Conservation (phyloP, 345 rosid species). For the Citrus sp. region DNA sequence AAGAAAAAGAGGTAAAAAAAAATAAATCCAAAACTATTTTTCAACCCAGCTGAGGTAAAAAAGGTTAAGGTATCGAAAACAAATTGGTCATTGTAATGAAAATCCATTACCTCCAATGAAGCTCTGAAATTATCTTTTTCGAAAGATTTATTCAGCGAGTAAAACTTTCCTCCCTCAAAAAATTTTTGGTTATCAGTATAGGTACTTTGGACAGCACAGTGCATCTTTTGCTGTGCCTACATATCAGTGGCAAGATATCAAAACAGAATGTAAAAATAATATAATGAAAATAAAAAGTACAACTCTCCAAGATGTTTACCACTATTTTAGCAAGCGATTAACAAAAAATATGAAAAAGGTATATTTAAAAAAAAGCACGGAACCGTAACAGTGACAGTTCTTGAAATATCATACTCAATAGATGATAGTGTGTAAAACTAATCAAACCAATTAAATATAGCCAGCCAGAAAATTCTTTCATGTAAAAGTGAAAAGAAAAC, state of each 20-base stretch:
- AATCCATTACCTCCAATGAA: conserved; percentile 15
- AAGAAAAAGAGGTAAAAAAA: not conserved
- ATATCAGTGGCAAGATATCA: conserved; percentile 9
- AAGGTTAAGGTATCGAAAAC: not conserved
- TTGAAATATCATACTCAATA: not conserved
- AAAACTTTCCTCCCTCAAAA: conserved; percentile 16
- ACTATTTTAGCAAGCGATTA: not conserved
- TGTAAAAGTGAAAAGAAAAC: not conserved
- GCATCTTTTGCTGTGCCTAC: conserved; percentile 36
- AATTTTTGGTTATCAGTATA: conserved; percentile 12
- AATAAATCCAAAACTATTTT: not conserved
- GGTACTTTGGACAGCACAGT: conserved; percentile 26
- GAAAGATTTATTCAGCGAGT: conserved; percentile 18
- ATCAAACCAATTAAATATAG: not conserved
- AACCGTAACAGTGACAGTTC: not conserved
- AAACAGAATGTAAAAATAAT: not conserved
- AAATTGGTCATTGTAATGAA: not conserved
- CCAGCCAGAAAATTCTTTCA: not conserved
- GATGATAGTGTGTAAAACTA: not conserved
- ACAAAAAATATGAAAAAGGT: not conserved
- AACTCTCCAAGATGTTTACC: not conserved
- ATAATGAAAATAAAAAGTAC: not conserved
- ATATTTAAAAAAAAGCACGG: not conserved
- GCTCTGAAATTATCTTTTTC: conserved; percentile 17
- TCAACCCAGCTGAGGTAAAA: not conserved